These are phyloP conservation scores for Chlamydomonas applanata DNA, from an alignment of 139 green algal species.

Conservation along the genomic window DNA sequence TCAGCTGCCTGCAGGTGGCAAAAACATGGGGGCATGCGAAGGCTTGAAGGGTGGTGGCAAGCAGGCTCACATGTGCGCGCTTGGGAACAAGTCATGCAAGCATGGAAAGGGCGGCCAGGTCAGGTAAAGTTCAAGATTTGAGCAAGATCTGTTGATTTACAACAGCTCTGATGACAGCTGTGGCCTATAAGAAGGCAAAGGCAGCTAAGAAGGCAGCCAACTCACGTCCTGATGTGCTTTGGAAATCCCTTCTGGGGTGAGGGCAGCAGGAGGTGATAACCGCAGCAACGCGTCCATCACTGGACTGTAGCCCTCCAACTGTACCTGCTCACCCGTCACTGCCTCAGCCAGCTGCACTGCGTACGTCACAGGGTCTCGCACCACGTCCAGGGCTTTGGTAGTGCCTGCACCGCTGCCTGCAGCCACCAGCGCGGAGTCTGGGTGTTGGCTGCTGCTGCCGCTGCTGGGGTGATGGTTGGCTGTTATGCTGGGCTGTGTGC, in stretches of 20 bases:
- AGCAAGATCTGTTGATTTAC: too few relatives aligned
- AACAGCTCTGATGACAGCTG: slow-evolving; percentile 1
- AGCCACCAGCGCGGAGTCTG: neutral
- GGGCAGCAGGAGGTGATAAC: slow-evolving; percentile 31
- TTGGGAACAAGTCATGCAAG: neutral
- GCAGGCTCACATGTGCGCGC: too few relatives aligned
- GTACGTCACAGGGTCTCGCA: slow-evolving; percentile 27
- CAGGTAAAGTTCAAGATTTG: too few relatives aligned
- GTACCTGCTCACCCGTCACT: slow-evolving; percentile 30
- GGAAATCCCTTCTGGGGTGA: slow-evolving; percentile 38
- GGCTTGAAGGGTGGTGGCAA: too few relatives aligned
- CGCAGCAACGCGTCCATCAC: slow-evolving; percentile 38
- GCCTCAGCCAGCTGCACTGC: slow-evolving; percentile 29
- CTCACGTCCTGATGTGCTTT: slow-evolving; percentile 34
- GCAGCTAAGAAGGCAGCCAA: neutral
- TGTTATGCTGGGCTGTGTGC: neutral
- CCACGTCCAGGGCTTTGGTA: slow-evolving; percentile 14
- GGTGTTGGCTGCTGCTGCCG: neutral
- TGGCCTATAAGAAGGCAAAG: neutral
- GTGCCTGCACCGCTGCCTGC: slow-evolving; percentile 1
- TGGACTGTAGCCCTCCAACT: slow-evolving; percentile 23
- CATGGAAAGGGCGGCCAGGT: neutral
- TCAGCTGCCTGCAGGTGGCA: slow-evolving; percentile 39
- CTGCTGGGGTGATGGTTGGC: neutral
- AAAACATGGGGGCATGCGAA: too few relatives aligned